Conservation (phyloP, 2,329 filamentous ascomycete genomes). For the Neocatenulostroma microsporum region DNA sequence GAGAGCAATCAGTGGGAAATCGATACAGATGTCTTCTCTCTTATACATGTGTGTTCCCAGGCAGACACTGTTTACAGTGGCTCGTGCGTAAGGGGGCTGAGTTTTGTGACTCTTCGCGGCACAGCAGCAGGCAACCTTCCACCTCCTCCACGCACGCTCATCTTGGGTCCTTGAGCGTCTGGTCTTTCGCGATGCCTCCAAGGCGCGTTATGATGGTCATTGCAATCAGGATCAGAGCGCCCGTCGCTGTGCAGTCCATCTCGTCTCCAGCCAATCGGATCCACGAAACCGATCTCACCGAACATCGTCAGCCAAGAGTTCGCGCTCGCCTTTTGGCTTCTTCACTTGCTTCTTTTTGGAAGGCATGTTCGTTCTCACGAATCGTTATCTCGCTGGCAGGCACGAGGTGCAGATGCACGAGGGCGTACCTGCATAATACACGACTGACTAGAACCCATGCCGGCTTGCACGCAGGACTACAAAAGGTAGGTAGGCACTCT, state of each 20-base stretch:
- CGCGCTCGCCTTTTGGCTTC: conserved; percentile 1
- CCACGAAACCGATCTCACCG: not conserved
- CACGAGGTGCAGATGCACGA: conserved; percentile 4
- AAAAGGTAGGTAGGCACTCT: conserved; percentile 1
- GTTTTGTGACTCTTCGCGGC: no score
- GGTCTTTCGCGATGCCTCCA: no score
- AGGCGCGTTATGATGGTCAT: no score
- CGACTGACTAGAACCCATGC: not conserved
- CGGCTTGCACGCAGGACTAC: not conserved
- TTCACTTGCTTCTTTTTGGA: not conserved
- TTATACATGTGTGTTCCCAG: no score
- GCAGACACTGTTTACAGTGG: not conserved
- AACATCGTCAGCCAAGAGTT: no score
- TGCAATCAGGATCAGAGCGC: no score
- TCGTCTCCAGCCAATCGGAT: conserved; percentile 1
- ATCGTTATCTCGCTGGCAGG: conserved; percentile 1
- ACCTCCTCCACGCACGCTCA: no score
- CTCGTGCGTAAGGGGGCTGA: not conserved
- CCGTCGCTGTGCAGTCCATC: no score
- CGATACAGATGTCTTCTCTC: no score
- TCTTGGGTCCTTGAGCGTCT: no score
- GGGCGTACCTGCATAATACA: conserved; percentile 2
- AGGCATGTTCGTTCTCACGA: not conserved
- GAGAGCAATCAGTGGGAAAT: no score
- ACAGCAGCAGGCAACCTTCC: no score